Base-by-base conservation (phyloP, 768 basidiomycete genomes). In the Antrodiella citrinella region DNA sequence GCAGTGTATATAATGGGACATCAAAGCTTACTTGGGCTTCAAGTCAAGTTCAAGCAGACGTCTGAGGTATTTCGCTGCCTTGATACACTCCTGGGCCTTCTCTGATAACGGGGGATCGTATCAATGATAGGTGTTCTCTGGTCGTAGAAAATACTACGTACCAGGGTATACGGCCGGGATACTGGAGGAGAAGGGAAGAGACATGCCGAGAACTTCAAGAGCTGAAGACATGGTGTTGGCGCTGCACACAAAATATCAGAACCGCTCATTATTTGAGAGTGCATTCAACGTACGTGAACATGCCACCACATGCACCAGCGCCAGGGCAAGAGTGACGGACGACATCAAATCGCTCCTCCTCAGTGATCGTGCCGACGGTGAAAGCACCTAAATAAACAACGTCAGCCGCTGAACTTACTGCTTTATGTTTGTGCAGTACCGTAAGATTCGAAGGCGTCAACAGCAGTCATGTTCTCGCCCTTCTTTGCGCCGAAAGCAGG, bases 161-260 rank as follows among this genome's bases (percentile, higher is more conserved):
- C 88, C 76, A 47, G 82, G 78, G 65, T 83, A 81, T 38, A 76
- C 64, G 4, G 91, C 91, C 12, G 90, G 89, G 12, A 72, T 86
- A 57, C 85, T 81, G 4, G 83, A 80, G 38, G 90, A 91, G 64
- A 86, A 91, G 0, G 89, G 91, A 43, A 92, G 69, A 11, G 87
- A 86, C 73, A 94, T 82, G 21, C 91, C 91, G 49, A 94, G 73
- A 4, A 81, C 86, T 64, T 92, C 91, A 24, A 93, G 72, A 15
- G 78, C 83, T 39, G 86, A 83, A 54, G 86, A 87, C 90, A 92
- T 91, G 0, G 90, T 91, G 59, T 92, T 92, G 26, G 91, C 90
- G 7, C 80, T 81, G 53, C 45, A 30, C 10, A 11, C 44, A 30
- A 20, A 22, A 13, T 45, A 38, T n/a, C n/a, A n/a, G n/a, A n/a